Evolutionary conservation across 176 grass and related monocot species (phyloP).

Genomic region (Musa acuminata): DNA sequence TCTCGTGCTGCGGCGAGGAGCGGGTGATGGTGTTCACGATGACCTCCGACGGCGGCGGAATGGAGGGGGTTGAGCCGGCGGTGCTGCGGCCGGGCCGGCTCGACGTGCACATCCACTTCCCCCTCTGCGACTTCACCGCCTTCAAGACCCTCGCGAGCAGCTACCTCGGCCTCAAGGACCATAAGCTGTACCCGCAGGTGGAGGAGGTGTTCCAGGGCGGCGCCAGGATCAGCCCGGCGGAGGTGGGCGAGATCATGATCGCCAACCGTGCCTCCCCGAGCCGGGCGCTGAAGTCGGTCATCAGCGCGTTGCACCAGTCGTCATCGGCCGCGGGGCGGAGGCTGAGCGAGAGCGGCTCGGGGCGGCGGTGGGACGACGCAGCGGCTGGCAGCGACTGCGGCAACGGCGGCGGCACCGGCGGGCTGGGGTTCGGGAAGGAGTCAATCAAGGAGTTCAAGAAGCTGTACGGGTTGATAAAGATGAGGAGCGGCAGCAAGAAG

Average conservation of each 20-base stretch:
- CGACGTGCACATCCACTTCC: conserved; percentile 85
- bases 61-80: conserved; percentile 53
- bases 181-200: conserved; percentile 86
- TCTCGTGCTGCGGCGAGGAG: conserved; percentile 75
- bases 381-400: neutral
- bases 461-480: conserved; percentile 79
- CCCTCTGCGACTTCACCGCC: conserved; percentile 73
- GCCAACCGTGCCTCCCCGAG: conserved; percentile 61
- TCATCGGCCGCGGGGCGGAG: neutral
- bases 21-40: conserved; percentile 91
- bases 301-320: conserved; percentile 53
- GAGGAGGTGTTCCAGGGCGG: conserved; percentile 82
- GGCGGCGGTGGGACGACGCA: conserved; percentile 18
- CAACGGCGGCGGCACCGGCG: conserved; percentile 1
- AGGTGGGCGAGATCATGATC: conserved; percentile 97
- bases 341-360: conserved; percentile 25
- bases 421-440: conserved; percentile 42
- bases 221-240: conserved; percentile 67
- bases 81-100: conserved; percentile 70
- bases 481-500: conserved; percentile 45
- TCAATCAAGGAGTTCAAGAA: conserved; percentile 81
- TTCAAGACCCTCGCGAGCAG: conserved; percentile 85
- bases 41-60: conserved; percentile 34
- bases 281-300: conserved; percentile 81
- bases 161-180: conserved; percentile 83